Base-by-base conservation (phyloP, 1,284 basidiomycete species). In the Sanguinoderma infundibulare region DNA sequence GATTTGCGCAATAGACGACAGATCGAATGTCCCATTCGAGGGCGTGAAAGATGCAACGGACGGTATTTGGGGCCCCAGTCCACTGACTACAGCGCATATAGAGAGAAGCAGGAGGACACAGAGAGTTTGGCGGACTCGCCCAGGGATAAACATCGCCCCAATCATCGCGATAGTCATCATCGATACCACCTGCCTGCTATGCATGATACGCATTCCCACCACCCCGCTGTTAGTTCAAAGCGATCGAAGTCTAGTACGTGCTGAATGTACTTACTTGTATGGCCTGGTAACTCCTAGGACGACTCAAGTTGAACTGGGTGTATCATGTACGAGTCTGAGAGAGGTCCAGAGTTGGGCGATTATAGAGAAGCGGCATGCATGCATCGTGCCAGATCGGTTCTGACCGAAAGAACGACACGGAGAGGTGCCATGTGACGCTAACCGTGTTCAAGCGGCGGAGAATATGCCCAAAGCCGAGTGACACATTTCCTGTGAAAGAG, bases 51-150 rank as follows among this genome's bases (percentile, higher is more conserved):
- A 67, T 5, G 65, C 67, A 30, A 72, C 36, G 5, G 70, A 69
- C 12, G 70, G 72, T 35, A 73, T 70, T 56, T 73, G 72, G 12
- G 68, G 66, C 28, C 62, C 38, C 15, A 69, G 57, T 6, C 32
- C 20, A 22, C 55, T 39, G n/a, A n/a, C 53, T 56, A 30, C 38
- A 35, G 35, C 39, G 8, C 36, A 54, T 9, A 55, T 14, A 24
- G 54, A 20, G 51, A 56, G 24, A 50, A 56, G n/a, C 35, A 44
- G 30, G 42, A 64, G 28, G 32, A 59, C 28, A 24, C 8, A 10
- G 17, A 54, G 15, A 20, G 39, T n/a, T 8, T 32, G 30, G 8
- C 24, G 20, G 15, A 44, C 17, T 39, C 8, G 38, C 38, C n/a
- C n/a, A n/a, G n/a, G n/a, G n/a, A 39, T 12, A n/a, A 39, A 35